phyloP scores from a whole-genome alignment of 495 filamentous ascomycete genomes.

The Rhypophila decipiens region DNA sequence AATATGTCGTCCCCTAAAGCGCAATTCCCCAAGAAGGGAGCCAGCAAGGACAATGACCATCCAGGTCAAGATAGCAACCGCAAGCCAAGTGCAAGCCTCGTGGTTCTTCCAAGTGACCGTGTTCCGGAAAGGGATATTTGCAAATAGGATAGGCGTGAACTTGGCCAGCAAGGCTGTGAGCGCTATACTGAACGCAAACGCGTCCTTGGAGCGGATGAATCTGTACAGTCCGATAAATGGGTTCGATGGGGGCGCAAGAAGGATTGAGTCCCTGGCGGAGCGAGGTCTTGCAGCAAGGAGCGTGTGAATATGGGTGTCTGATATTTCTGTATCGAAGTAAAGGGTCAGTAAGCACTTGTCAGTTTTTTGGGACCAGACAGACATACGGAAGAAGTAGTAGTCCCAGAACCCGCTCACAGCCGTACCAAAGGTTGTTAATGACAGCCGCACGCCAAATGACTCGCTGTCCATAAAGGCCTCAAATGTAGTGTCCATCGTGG shows the following conservation, averaged over 20 bases:
- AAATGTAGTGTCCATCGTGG: constrained; percentile 26
- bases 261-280: neutral
- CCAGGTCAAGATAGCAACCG: constrained; percentile 10
- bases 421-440: constrained; percentile 32
- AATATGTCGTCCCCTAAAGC: too few relatives aligned
- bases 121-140: constrained; percentile 32
- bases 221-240: neutral
- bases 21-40: too few relatives aligned
- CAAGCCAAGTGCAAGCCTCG: constrained; percentile 25
- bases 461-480: constrained; percentile 36
- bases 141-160: constrained; percentile 30
- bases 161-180: constrained; percentile 32
- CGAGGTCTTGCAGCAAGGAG: neutral
- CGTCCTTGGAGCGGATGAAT: neutral
- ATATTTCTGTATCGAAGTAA: neutral
- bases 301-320: neutral
- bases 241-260: constrained; percentile 1
- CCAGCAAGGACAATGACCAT: neutral
- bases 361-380: too few relatives aligned
- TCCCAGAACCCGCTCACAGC: constrained; percentile 18
- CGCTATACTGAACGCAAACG: constrained; percentile 11
- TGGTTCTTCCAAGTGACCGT: constrained; percentile 28
- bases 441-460: constrained; percentile 33
- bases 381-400: constrained; percentile 2
- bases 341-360: neutral